phyloP scores from a whole-genome alignment of 1,139 yeast genomes.

The Blastobotrys persicus region DNA sequence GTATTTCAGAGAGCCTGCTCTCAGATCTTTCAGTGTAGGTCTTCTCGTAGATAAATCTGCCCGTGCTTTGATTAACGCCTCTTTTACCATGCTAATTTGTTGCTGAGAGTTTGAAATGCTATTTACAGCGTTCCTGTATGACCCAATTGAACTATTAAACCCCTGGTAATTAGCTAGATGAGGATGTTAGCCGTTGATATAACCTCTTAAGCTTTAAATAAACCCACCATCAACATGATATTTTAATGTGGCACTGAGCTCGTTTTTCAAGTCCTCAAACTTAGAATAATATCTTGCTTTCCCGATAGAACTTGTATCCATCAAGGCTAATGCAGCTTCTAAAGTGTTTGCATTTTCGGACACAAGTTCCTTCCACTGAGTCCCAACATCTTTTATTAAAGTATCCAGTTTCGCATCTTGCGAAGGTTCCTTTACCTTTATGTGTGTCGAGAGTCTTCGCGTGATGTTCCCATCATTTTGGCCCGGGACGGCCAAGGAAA shows the following conservation, averaged over 20 bases:
- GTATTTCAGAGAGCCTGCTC: slow-evolving; percentile 59
- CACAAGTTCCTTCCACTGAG: slow-evolving; percentile 38
- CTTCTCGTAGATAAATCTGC: slow-evolving; percentile 54
- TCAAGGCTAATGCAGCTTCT: slow-evolving; percentile 74
- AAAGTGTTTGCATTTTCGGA: slow-evolving; percentile 65
- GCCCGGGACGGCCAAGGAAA: slow-evolving; percentile 18
- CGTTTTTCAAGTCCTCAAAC: slow-evolving; percentile 57
- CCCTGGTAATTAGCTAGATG: slow-evolving; percentile 60
- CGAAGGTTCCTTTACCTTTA: slow-evolving; percentile 11
- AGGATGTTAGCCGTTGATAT: slow-evolving; percentile 4
- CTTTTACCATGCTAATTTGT: slow-evolving; percentile 50
- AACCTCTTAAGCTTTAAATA: not conserved
- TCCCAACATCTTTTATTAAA: slow-evolving; percentile 23
- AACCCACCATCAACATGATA: slow-evolving; percentile 59
- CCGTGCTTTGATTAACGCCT: slow-evolving; percentile 49
- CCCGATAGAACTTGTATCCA: slow-evolving; percentile 88
- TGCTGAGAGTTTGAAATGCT: slow-evolving; percentile 57
- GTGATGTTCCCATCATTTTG: slow-evolving; percentile 19
- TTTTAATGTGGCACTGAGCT: slow-evolving; percentile 55
- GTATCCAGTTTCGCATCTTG: slow-evolving; percentile 17
- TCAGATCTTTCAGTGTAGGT: slow-evolving; percentile 60
- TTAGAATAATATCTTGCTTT: slow-evolving; percentile 63
- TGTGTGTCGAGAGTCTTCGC: slow-evolving; percentile 19
- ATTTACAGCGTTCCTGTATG: slow-evolving; percentile 61
- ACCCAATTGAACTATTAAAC: slow-evolving; percentile 78